A percentile compares a stretch with the other conserved stretches of the same genome.
Evolutionary conservation across 306 rosid species (phyloP).

Genomic region (Cyamopsis tetragonoloba): DNA sequence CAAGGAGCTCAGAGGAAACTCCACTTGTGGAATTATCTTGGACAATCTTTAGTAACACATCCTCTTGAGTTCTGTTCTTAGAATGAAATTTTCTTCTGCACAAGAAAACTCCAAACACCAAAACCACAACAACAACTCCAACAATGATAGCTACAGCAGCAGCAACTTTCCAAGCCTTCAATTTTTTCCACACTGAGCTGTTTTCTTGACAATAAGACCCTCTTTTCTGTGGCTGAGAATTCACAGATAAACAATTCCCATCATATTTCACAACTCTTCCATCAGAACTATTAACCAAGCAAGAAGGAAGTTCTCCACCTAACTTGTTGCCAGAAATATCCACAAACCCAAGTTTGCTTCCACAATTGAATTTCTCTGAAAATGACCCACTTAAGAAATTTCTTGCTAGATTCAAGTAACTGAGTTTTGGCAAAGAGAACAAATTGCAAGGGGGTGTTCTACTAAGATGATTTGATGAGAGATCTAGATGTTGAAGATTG

Average conservation of each 20-base stretch:
- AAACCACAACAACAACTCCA: conserved; percentile 46
- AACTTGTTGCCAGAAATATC: conserved; percentile 73
- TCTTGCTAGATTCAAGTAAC: conserved; percentile 62
- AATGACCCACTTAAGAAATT: conserved; percentile 57
- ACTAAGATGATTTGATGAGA: conserved; percentile 60
- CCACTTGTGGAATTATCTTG: conserved; percentile 47
- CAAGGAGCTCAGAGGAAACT: conserved; percentile 55
- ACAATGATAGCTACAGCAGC: conserved; percentile 32
- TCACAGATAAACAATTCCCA: conserved; percentile 61
- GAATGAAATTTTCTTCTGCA: conserved; percentile 37
- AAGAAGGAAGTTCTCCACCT: conserved; percentile 64
- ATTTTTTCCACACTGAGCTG: conserved; percentile 22
- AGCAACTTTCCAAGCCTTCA: conserved; percentile 32
- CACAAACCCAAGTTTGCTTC: conserved; percentile 65
- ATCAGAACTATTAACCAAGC: conserved; percentile 51
- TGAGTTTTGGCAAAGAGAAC: conserved; percentile 59
- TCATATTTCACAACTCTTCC: conserved; percentile 49
- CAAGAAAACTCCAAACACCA: conserved; percentile 37
- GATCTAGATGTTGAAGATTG: conserved; percentile 79
- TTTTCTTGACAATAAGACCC: conserved; percentile 52
- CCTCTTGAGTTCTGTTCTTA: conserved; percentile 27
- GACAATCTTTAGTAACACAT: conserved; percentile 38
- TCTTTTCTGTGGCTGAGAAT: conserved; percentile 44
- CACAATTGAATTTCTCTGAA: conserved; percentile 46
- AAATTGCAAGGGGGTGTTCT: conserved; percentile 51